These are phyloP conservation scores for Auriculariales sp. DNA, from an alignment of 768 basidiomycete species.

Conservation along the genomic window DNA sequence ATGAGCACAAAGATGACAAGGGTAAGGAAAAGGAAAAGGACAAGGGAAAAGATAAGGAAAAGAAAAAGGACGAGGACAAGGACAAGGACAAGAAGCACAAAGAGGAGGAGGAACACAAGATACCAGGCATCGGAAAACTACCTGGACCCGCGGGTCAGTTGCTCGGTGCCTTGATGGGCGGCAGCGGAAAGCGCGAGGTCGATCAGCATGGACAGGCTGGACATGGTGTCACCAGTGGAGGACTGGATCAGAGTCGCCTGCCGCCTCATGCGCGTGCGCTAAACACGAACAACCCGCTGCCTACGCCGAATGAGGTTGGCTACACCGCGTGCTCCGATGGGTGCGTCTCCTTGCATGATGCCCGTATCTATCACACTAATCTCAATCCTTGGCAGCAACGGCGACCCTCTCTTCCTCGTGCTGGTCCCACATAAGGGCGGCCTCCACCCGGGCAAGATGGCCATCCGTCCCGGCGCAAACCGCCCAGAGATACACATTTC, in stretches of 20 bases:
- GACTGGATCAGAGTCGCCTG: no score
- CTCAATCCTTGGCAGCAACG: background rate
- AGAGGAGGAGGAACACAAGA: background rate
- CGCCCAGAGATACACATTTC: constrained; percentile 39
- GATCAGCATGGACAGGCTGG: background rate
- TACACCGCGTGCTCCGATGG: background rate
- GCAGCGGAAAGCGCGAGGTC: background rate
- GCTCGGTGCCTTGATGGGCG: no score
- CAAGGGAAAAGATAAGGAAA: background rate
- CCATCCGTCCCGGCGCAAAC: constrained; percentile 43
- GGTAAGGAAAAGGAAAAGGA: background rate
- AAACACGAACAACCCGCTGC: background rate
- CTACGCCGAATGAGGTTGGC: background rate
- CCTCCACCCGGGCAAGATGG: constrained; percentile 76
- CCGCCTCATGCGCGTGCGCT: background rate
- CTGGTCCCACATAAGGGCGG: background rate
- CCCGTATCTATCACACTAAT: background rate
- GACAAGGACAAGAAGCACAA: background rate
- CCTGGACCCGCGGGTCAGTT: background rate
- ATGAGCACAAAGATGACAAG: background rate
- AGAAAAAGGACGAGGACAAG: background rate
- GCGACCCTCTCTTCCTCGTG: background rate
- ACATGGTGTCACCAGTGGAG: no score
- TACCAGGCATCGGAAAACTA: background rate
- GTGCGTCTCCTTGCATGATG: background rate